Conservation (phyloP, 2,329 filamentous ascomycete species). For the Ophiocordyceps polyrhachis-furcata region DNA sequence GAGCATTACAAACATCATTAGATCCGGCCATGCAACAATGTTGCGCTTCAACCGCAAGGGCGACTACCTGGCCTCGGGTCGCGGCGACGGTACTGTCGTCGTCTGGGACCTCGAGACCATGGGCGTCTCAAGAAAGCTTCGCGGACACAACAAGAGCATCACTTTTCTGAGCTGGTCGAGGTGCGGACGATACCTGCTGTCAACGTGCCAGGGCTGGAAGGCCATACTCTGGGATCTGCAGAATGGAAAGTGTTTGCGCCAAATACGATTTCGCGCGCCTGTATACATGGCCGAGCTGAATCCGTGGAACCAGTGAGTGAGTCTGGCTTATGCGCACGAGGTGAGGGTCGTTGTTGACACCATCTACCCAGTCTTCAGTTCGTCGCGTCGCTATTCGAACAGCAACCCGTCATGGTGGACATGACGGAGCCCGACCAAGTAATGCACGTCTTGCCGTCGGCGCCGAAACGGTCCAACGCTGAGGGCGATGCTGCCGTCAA, state of each 20-base stretch:
- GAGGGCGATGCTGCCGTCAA: slow-evolving; percentile 51
- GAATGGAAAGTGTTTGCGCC: slow-evolving; percentile 50
- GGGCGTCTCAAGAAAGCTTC: slow-evolving; percentile 83
- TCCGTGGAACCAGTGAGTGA: slow-evolving; percentile 60
- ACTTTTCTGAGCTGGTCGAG: slow-evolving; percentile 91
- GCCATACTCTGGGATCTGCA: slow-evolving; percentile 86
- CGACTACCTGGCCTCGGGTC: slow-evolving; percentile 84
- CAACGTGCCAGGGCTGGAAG: slow-evolving; percentile 90
- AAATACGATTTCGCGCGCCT: slow-evolving; percentile 78
- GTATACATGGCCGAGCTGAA: slow-evolving; percentile 94
- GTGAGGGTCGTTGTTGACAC: slow-evolving; percentile 5
- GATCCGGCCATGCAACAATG: slow-evolving; percentile 47
- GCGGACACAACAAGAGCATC: slow-evolving; percentile 84
- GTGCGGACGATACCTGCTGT: slow-evolving; percentile 78
- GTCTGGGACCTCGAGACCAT: slow-evolving; percentile 97
- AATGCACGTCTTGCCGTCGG: slow-evolving; percentile 64
- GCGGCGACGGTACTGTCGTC: slow-evolving; percentile 84
- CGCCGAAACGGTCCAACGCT: slow-evolving; percentile 53
- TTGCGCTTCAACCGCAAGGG: slow-evolving; percentile 84
- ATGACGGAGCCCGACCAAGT: slow-evolving; percentile 48
- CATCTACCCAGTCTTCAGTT: slow-evolving; percentile 52
- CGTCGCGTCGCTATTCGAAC: slow-evolving; percentile 84
- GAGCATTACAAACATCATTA: slow-evolving; percentile 70
- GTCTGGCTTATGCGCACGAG: not conserved
- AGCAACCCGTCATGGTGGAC: slow-evolving; percentile 77